A percentile compares a stretch with the other conserved stretches of the same genome.
These are phyloP conservation scores for Cryptococcus sp. DNA, from an alignment of 1,284 basidiomycete species.

Conservation along the genomic window DNA sequence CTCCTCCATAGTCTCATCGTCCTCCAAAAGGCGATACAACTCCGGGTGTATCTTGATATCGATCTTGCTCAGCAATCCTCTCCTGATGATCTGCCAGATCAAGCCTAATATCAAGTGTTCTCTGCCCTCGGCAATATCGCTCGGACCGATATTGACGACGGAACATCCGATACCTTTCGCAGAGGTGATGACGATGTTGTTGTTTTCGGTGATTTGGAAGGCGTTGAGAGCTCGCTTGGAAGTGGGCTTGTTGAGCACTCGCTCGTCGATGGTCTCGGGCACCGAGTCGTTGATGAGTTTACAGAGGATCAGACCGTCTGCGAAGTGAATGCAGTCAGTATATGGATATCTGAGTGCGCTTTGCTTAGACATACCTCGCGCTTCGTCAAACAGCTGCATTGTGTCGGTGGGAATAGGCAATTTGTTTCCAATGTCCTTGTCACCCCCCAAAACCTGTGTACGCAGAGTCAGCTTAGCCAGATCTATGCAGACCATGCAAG, in stretches of 20 bases:
- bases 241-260: constrained; percentile 89
- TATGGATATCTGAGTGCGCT: background rate
- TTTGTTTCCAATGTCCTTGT: constrained; percentile 77
- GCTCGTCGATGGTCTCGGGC: constrained; percentile 96
- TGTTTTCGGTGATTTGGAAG: constrained; percentile 99
- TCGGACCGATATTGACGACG: constrained; percentile 96
- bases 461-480: too few species aligned
- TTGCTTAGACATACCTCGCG: constrained; percentile 58
- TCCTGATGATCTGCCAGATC: constrained; percentile 97
- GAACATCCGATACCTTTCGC: constrained; percentile 97
- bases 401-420: constrained; percentile 95
- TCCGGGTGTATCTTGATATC: constrained; percentile 99
- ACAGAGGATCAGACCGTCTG: constrained; percentile 90
- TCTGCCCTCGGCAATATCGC: constrained; percentile 87
- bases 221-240: constrained; percentile 78
- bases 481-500: background rate
- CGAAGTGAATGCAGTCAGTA: background rate
- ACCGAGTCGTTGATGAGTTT: constrained; percentile 99
- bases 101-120: constrained; percentile 98
- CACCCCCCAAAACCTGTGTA: constrained; percentile 80
- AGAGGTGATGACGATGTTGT: constrained; percentile 98
- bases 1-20: constrained; percentile 95
- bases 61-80: constrained; percentile 89
- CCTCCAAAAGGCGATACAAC: constrained; percentile 90
- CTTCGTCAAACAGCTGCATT: constrained; percentile 99